A percentile compares a stretch with the other conserved stretches of the same genome.
These are phyloP conservation scores for Oryza coarctata DNA, from an alignment of 176 grass and related monocot genomes.

Conservation along the genomic window DNA sequence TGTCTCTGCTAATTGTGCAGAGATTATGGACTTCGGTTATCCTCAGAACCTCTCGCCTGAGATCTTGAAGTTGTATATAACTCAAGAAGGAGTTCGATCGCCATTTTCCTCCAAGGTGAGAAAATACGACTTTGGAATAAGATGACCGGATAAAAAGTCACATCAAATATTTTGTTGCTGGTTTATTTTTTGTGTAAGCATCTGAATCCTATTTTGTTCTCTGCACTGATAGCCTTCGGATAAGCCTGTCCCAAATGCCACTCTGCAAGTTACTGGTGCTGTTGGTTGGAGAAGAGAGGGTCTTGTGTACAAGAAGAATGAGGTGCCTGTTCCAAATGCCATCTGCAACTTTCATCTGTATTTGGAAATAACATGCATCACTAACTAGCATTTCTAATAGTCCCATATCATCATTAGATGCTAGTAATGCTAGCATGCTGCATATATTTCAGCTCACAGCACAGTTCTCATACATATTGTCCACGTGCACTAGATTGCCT, in stretches of 20 bases:
- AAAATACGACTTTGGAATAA: slow-evolving; percentile 27
- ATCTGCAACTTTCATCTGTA: background rate
- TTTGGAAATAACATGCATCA: background rate
- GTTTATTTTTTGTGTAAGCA: slow-evolving; percentile 24
- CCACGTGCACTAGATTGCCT: background rate
- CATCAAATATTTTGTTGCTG: background rate
- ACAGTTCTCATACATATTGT: background rate
- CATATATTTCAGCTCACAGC: slow-evolving; percentile 21
- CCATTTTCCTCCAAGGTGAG: slow-evolving; percentile 98
- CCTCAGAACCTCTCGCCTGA: slow-evolving; percentile 99
- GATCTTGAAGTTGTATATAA: slow-evolving; percentile 99
- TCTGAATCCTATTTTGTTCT: slow-evolving; percentile 36
- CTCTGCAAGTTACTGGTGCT: slow-evolving; percentile 96
- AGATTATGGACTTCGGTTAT: slow-evolving; percentile 99
- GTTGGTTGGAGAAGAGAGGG: slow-evolving; percentile 99
- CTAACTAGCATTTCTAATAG: background rate
- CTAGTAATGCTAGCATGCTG: background rate
- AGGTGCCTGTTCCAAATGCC: slow-evolving; percentile 55
- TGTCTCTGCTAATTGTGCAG: slow-evolving; percentile 51
- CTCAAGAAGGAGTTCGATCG: slow-evolving; percentile 93
- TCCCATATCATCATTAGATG: background rate
- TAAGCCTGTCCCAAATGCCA: slow-evolving; percentile 94
- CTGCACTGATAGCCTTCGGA: slow-evolving; percentile 68
- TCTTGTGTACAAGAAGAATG: slow-evolving; percentile 99
- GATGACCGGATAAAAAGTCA: background rate